Evolutionary conservation across 495 filamentous ascomycete species (phyloP), one percentile per base, ranked within the genome.

Genomic region (Talaromyces proteolyticus): DNA sequence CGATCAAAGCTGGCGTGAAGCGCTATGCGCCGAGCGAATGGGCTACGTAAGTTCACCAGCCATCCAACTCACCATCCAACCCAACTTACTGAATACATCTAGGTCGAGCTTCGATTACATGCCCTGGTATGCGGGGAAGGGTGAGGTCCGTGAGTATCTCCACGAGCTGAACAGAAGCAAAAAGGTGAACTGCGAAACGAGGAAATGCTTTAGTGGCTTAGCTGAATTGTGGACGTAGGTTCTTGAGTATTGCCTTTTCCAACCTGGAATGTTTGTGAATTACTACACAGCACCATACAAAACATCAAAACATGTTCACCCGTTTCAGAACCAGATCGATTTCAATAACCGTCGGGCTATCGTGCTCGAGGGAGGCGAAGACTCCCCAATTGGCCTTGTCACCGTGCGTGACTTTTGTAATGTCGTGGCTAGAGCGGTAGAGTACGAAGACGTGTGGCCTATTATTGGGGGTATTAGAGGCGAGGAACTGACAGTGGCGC

Each of bases 211-310:
- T 41, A 41, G 12, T 41, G 12, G 10, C 22, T n/a, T 38, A 47
- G 16, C 18, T 14, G 17, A 37, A 10, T 18, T 34, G 18, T 17
- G 22, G 4, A 20, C 45, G 16, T 41, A 79, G 78, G 64, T 80
- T 36, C 71, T 84, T 21, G 75, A 82, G 50, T 85, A 84, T 57
- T 68, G 60, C 3, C 60, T 82, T 2, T 84, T 84, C 53, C 75
- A 79, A 34, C 73, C 74, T 0, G 82, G 80, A 3, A 17, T 78
- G 1, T 78, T 83, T 58, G 21, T 74, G 0, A 58, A 84, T 56
- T 83, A 82, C 53, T 52, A 82, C 0, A 72, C 77, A 12, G 51
- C 51, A 23, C 79, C 81, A 0, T 58, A 77, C 36, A 66, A 71
- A 52, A 71, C 78, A 6, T 42, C 72, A 16, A 77, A 73, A 42